A percentile compares a stretch with the other conserved stretches of the same genome.
phyloP scores from a whole-genome alignment of 345 rosid genomes.

The Microthlaspi erraticum region DNA sequence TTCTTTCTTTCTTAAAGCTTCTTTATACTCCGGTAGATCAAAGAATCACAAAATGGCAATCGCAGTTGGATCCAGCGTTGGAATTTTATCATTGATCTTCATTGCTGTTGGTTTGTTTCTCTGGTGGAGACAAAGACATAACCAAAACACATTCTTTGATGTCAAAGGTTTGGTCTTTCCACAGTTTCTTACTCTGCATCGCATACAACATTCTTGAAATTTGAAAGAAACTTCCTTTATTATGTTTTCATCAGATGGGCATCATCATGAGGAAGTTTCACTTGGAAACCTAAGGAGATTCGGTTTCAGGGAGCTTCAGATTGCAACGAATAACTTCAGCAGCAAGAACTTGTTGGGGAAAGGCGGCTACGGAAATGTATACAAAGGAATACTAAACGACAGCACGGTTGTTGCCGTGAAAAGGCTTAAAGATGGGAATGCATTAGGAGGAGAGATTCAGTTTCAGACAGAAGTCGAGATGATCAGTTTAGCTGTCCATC shows the following conservation, averaged over 20 bases:
- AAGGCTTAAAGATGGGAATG: constrained; percentile 49
- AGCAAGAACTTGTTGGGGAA: constrained; percentile 47
- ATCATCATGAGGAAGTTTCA: constrained; percentile 50
- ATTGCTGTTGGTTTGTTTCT: constrained; percentile 70
- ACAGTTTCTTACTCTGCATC: constrained; percentile 30
- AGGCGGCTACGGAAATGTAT: constrained; percentile 52
- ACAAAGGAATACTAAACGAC: constrained; percentile 47
- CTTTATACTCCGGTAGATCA: constrained; percentile 46
- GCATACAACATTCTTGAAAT: constrained; percentile 19
- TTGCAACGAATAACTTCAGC: constrained; percentile 48
- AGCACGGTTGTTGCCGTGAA: constrained; percentile 47
- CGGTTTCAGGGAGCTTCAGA: constrained; percentile 46
- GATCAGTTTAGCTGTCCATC: constrained; percentile 51
- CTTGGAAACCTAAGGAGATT: constrained; percentile 50
- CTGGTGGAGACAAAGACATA: constrained; percentile 85
- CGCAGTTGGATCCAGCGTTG: constrained; percentile 77
- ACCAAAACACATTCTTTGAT: constrained; percentile 70
- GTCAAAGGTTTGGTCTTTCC: constrained; percentile 67
- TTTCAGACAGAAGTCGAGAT: constrained; percentile 52
- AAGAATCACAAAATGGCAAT: constrained; percentile 73
- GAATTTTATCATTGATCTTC: constrained; percentile 62
- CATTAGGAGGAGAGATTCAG: constrained; percentile 52
- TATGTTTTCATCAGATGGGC: constrained; percentile 33
- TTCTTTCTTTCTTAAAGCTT: constrained; percentile 43
- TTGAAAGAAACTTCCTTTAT: constrained; percentile 8